Evolutionary conservation across 768 basidiomycete species (phyloP).

Genomic region (Amanita brunnescens): DNA sequence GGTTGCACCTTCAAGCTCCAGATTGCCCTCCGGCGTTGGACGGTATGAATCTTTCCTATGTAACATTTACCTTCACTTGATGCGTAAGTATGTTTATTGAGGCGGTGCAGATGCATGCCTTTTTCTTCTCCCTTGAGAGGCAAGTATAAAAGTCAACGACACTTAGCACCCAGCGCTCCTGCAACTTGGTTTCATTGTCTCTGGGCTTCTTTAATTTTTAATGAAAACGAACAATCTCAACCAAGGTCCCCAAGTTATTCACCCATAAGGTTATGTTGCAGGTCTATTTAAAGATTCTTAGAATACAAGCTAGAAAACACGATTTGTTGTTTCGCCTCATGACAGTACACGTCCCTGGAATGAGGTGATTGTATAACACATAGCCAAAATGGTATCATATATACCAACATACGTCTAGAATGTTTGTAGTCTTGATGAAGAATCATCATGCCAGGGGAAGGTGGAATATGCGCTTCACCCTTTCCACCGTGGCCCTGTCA

Average conservation of each 20-base stretch:
- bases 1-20: constrained; percentile 7
- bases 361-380: neutral
- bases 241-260: neutral
- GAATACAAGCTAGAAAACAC: neutral
- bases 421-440: neutral
- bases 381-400: neutral
- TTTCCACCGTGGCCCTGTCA: constrained; percentile 44
- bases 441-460: constrained; percentile 12
- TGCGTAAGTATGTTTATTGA: constrained; percentile 7
- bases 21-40: constrained; percentile 1
- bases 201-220: neutral
- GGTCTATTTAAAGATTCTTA: neutral
- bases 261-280: too few relatives aligned
- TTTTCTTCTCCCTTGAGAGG: neutral
- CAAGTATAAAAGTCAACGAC: constrained; percentile 4
- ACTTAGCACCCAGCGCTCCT: neutral
- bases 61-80: neutral
- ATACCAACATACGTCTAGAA: neutral
- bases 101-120: neutral
- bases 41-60: constrained; percentile 3
- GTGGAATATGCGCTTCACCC: constrained; percentile 48
- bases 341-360: neutral
- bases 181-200: neutral
- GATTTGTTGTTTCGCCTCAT: neutral
- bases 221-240: neutral